Base-by-base conservation (phyloP, 2,329 filamentous ascomycete genomes). In the Paecilomyces formosus region DNA sequence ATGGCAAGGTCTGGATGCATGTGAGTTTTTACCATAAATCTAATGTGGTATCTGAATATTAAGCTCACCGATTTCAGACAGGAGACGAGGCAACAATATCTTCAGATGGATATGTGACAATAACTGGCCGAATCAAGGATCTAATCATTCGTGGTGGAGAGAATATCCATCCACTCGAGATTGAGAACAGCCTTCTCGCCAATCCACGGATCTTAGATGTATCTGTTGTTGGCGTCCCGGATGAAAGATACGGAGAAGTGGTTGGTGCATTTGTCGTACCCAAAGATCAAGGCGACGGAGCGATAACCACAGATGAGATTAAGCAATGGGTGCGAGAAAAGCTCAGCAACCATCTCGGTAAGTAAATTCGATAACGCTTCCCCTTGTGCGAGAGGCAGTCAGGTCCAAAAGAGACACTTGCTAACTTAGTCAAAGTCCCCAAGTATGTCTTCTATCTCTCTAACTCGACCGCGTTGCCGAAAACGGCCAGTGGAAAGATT, bases 401-500 rank as follows among this genome's bases (percentile, higher is more conserved):
- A 8, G n/a, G 1, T 21, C 39, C 9, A 15, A n/a, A 39, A 1
- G 6, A 21, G 39, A 21, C 13, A 5, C 39, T 21, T 45, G 39
- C 39, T 45, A 45, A 45, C n/a, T 18, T 18, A 52, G 26, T 7
- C 13, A 13, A 57, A 82, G 90, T 90, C 56, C 93, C 93, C 0
- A 94, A 89, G 74, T 85, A 93, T 70, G 83, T 97, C n/a, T 96
- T 96, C 70, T 96, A 89, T 83, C 80, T 89, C 9, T 53, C 59
- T 3, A 65, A 68, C 5, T 64, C 65, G 0, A 81, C 87, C 0
- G 84, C 86, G n/a, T 95, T 90, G 71, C 93, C 93, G 21, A 97
- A 96, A 82, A 99, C 94, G 35, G 89, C 92, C 5, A 96, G 91
- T 72, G 93, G 93, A 24, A 99, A 99, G 83, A 92, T 97, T 58